Conservation (phyloP, 2,329 filamentous ascomycete genomes). For the Fusarium papillatum region DNA sequence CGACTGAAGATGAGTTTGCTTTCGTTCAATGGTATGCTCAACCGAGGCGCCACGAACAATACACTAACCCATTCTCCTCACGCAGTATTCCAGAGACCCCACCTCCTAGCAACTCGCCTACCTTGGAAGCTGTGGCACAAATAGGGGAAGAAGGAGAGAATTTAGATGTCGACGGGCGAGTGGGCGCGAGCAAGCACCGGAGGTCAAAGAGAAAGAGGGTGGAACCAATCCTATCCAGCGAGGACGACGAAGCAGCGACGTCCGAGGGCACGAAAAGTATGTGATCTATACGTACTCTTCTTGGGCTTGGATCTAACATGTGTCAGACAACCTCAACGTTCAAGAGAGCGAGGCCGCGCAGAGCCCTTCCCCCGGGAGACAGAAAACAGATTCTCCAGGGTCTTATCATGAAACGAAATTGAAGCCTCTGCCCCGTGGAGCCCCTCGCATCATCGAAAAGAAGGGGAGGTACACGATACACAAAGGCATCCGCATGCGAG, state of each 20-base stretch:
- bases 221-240: constrained; percentile 33
- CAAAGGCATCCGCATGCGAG: constrained; percentile 46
- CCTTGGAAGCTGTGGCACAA: background rate
- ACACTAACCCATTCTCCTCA: background rate
- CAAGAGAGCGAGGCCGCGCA: background rate
- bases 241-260: background rate
- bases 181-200: background rate
- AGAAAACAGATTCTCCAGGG: background rate
- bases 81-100: constrained; percentile 40
- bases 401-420: constrained; percentile 19
- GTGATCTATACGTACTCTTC: background rate
- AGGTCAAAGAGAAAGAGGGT: constrained; percentile 24
- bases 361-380: background rate
- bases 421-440: constrained; percentile 42
- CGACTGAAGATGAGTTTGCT: constrained; percentile 30
- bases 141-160: background rate
- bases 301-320: background rate
- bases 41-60: too few relatives aligned
- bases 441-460: constrained; percentile 41
- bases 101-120: background rate
- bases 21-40: constrained; percentile 28
- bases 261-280: constrained; percentile 5
- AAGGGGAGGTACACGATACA: constrained; percentile 45
- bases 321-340: background rate
- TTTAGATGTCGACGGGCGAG: background rate